Base-by-base conservation (phyloP, 1,139 yeast species). In the Wickerhamomyces sp. region DNA sequence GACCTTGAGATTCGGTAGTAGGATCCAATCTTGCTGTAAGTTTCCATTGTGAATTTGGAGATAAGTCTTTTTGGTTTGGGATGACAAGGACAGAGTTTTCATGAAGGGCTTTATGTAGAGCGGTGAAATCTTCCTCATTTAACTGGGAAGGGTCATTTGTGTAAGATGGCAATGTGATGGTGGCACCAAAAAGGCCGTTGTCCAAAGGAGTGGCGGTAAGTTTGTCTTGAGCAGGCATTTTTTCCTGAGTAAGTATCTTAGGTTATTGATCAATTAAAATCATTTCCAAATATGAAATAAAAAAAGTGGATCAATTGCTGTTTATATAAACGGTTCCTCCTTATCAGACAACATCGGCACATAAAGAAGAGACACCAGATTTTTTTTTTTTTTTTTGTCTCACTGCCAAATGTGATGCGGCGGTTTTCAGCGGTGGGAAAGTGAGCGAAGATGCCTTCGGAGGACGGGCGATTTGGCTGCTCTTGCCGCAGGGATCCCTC, bases 1-100 rank as follows among this genome's bases (percentile, higher is more conserved):
- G 82, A 2, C 73, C 73, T 27, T 61, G 61, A 32, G 62, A 63
- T 39, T 72, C 76, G 49, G 88, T 79, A 7, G 87, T 68, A 34
- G 93, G 89, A 60, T 87, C 95, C 60, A 87, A 84, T 56, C 86
- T 74, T 54, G 81, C 77, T 34, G 95, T 88, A 45, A 88, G 72
- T 34, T 72, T 64, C 63, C 84, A 86, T 65, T 88, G 96, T 2
- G 90, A 81, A 47, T 76, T 72, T 34, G 96, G 94, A 2, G 80
- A 54, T 43, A 88, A 73, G 9, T 78, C 68, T 26, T 73, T 80
- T 64, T 84, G 93, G 40, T 73, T 72, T 39, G 93, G 93, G 48
- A 88, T 77, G 27, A 87, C 83, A 32, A 85, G 72, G 32, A 88
- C 95, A 49, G 85, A 75, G 62, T 87, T 68, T 14, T 73, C 74